A percentile compares a stretch with the other conserved stretches of the same genome.
Conservation (phyloP, 73 alveolate species). For the Loxodes magnus region DNA sequence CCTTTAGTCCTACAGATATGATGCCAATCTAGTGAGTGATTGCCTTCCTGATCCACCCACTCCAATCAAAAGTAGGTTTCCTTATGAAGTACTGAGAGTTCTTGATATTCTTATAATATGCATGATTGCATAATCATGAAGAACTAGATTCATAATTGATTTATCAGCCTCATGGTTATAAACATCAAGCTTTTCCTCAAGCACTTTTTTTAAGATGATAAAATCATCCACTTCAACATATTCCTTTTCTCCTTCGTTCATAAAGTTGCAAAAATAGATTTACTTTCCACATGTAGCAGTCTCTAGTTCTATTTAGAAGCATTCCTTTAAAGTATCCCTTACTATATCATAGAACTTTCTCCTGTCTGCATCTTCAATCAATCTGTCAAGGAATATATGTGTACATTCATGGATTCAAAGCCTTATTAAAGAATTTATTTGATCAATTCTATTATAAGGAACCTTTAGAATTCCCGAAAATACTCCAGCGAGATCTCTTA, state of each 20-base stretch:
- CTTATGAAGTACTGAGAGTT: conserved; percentile 75
- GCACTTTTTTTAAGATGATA: conserved; percentile 40
- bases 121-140: conserved; percentile 79
- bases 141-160: conserved; percentile 76
- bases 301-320: conserved; percentile 56
- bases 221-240: conserved; percentile 77
- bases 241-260: conserved; percentile 61
- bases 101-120: conserved; percentile 86
- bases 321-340: conserved; percentile 37
- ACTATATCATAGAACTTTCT: conserved; percentile 60
- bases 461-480: conserved; percentile 87
- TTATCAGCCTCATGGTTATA: conserved; percentile 71
- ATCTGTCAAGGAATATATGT: conserved; percentile 67
- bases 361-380: conserved; percentile 40
- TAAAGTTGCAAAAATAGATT: conserved; percentile 54
- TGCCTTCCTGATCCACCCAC: conserved; percentile 99
- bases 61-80: conserved; percentile 85
- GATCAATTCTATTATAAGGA: conserved; percentile 60
- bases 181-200: conserved; percentile 65
- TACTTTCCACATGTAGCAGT: conserved; percentile 43
- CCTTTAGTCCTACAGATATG: conserved; percentile 65
- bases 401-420: conserved; percentile 84
- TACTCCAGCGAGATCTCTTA: conserved; percentile 97
- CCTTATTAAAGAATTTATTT: conserved; percentile 60
- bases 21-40: conserved; percentile 77